Evolutionary conservation across 1,139 yeast genomes (phyloP).

Genomic region (Diutina mesorugosa): DNA sequence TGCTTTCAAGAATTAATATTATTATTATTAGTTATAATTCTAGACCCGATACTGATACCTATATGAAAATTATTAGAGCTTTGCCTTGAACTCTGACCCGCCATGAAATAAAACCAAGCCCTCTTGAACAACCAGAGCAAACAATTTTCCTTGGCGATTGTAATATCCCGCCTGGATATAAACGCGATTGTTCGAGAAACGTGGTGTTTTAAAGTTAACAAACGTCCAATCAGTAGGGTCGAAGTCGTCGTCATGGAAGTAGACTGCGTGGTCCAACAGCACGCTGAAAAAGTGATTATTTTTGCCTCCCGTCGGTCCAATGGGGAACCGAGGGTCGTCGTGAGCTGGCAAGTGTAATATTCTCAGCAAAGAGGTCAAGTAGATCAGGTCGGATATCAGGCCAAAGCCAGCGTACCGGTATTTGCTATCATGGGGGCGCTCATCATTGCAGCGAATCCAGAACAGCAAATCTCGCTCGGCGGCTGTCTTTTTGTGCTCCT

Average conservation of each 20-base stretch:
- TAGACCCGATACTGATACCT: not conserved
- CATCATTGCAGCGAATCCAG: slow-evolving; percentile 30
- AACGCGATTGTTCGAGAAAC: slow-evolving; percentile 44
- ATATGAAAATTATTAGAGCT: not conserved
- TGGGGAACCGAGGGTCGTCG: slow-evolving; percentile 11
- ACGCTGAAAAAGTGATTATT: slow-evolving; percentile 28
- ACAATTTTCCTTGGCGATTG: slow-evolving; percentile 35
- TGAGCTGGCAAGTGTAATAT: slow-evolving; percentile 13
- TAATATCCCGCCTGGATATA: slow-evolving; percentile 50
- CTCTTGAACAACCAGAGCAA: slow-evolving; percentile 59
- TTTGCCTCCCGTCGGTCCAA: slow-evolving; percentile 1
- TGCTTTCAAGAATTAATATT: too few species aligned
- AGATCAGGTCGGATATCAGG: slow-evolving; percentile 47
- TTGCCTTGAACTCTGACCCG: not conserved
- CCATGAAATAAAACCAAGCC: slow-evolving; percentile 26
- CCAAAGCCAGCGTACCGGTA: slow-evolving; percentile 52
- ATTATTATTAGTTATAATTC: not conserved
- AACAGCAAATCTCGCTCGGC: slow-evolving; percentile 28
- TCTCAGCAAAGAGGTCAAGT: slow-evolving; percentile 31
- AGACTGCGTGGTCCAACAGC: slow-evolving; percentile 55
- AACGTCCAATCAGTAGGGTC: slow-evolving; percentile 42
- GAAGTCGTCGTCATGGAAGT: slow-evolving; percentile 49
- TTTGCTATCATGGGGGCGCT: slow-evolving; percentile 10
- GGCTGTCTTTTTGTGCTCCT: slow-evolving; percentile 13
- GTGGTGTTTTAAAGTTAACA: slow-evolving; percentile 36